phyloP scores from a whole-genome alignment of 2,329 filamentous ascomycete species.

The Colletotrichum cereale region DNA sequence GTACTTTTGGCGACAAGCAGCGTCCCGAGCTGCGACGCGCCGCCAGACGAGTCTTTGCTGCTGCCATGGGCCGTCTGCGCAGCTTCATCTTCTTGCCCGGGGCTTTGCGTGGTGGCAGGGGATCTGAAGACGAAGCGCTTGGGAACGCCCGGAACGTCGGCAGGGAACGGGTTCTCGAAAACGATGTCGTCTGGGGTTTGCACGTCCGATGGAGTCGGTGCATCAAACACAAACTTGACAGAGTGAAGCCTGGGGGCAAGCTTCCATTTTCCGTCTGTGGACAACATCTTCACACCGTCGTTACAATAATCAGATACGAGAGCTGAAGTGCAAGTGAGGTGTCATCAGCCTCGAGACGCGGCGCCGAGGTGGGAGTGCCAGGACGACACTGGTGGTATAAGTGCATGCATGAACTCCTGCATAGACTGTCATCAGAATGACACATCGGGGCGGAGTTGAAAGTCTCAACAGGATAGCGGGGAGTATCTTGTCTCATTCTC shows the following conservation, averaged over 20 bases:
- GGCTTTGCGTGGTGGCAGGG: not conserved
- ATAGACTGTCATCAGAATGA: not conserved
- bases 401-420: not conserved
- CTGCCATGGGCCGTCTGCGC: not conserved
- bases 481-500: not conserved
- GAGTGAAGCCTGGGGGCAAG: slow-evolving; percentile 25
- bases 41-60: not conserved
- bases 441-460: not conserved
- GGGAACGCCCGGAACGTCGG: slow-evolving; percentile 10
- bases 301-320: not conserved
- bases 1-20: too few species aligned
- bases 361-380: not conserved
- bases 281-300: not conserved
- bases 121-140: slow-evolving; percentile 17
- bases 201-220: not conserved
- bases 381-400: slow-evolving; percentile 1
- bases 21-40: too few species aligned
- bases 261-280: slow-evolving; percentile 18
- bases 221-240: slow-evolving; percentile 33
- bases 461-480: not conserved
- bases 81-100: not conserved
- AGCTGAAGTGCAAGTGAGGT: not conserved
- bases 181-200: slow-evolving; percentile 18
- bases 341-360: not conserved
- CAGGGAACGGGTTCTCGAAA: slow-evolving; percentile 26